phyloP scores from a whole-genome alignment of 345 rosid genomes.

The Pelargonium nanum region DNA sequence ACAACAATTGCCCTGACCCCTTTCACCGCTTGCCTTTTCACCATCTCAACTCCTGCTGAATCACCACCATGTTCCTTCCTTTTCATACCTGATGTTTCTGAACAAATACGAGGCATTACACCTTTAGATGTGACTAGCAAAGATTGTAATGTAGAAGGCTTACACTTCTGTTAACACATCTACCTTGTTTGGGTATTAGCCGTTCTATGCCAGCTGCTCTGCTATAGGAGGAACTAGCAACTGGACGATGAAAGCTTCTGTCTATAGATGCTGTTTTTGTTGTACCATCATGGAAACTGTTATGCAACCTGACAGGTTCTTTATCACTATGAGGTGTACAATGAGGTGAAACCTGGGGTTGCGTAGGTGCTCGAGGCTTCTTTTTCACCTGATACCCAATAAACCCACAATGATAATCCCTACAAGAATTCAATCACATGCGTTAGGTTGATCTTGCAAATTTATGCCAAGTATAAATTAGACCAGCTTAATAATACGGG shows the following conservation, averaged over 20 bases:
- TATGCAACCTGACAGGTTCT: conserved; percentile 22
- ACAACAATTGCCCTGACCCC: conserved; percentile 12
- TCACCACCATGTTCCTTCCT: conserved; percentile 40
- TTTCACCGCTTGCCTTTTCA: conserved; percentile 23
- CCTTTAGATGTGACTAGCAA: not conserved
- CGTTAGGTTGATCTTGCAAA: conserved; percentile 1
- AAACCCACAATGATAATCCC: conserved; percentile 68
- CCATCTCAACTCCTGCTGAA: conserved; percentile 19
- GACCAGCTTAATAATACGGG: not conserved
- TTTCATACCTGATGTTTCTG: conserved; percentile 36
- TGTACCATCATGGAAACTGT: conserved; percentile 12
- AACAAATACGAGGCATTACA: conserved; percentile 15
- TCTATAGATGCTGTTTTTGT: conserved; percentile 21
- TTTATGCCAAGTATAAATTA: conserved; percentile 1
- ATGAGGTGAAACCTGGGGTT: conserved; percentile 18
- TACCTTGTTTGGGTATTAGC: conserved; percentile 28
- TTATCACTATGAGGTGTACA: conserved; percentile 14
- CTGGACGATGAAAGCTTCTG: conserved; percentile 16
- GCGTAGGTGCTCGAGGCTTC: conserved; percentile 27
- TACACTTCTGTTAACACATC: conserved; percentile 11
- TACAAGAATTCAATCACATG: conserved; percentile 21
- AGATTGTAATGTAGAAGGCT: not conserved
- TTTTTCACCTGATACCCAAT: conserved; percentile 60
- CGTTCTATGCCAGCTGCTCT: too few relatives aligned
- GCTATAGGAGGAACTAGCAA: conserved; percentile 10